phyloP scores from a whole-genome alignment of 805 yeast species.

The Scheffersomyces ergatensis region DNA sequence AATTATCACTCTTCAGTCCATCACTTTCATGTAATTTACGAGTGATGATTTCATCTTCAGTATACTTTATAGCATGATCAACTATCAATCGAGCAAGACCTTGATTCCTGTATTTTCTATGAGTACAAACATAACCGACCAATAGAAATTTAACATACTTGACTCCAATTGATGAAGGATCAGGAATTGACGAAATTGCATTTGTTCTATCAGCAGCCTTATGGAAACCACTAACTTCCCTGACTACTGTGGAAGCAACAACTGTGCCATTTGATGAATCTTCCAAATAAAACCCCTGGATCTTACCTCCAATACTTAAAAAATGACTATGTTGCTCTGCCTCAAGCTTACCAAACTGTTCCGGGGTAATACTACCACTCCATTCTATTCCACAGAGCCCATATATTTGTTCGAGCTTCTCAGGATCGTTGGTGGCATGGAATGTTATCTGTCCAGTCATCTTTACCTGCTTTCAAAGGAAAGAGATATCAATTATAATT shows the following conservation, averaged over 20 bases:
- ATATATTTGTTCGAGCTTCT: slow-evolving; percentile 16
- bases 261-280: slow-evolving; percentile 16
- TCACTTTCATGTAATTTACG: slow-evolving; percentile 20
- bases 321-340: slow-evolving; percentile 4
- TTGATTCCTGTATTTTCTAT: slow-evolving; percentile 19
- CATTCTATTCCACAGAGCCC: slow-evolving; percentile 23
- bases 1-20: slow-evolving; percentile 23
- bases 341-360: slow-evolving; percentile 20
- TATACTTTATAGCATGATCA: slow-evolving; percentile 22
- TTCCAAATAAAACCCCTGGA: slow-evolving; percentile 24
- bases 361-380: slow-evolving; percentile 13
- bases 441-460: slow-evolving; percentile 1
- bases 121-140: slow-evolving; percentile 26
- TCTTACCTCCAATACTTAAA: slow-evolving; percentile 13
- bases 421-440: slow-evolving; percentile 19
- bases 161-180: slow-evolving; percentile 30
- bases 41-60: slow-evolving; percentile 28
- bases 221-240: slow-evolving; percentile 22
- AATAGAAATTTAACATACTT: slow-evolving; percentile 24
- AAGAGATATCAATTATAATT: too few relatives aligned
- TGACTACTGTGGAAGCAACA: slow-evolving; percentile 22
- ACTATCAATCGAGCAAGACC: slow-evolving; percentile 30
- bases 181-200: slow-evolving; percentile 26
- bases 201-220: slow-evolving; percentile 23
- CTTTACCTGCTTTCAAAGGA: too few relatives aligned